Evolutionary conservation across 73 alveolate species (phyloP).

Genomic region (Paramecium primaurelia): DNA sequence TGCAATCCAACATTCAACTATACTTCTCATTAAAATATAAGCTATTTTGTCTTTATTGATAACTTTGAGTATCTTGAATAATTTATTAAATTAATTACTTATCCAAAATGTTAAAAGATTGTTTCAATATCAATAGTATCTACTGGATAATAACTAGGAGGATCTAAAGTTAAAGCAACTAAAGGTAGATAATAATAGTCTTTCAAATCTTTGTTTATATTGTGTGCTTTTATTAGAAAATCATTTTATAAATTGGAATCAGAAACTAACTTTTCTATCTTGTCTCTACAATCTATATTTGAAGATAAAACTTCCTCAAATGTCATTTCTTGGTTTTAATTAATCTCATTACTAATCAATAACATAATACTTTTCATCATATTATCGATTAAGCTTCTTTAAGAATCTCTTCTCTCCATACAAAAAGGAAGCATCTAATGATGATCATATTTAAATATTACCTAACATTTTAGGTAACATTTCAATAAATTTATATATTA

Average conservation of each 20-base stretch:
- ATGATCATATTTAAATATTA: not conserved
- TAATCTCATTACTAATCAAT: not conserved
- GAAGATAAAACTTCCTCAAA: not conserved
- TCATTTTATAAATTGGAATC: not conserved
- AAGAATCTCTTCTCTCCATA: slow-evolving; percentile 36
- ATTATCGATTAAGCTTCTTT: not conserved
- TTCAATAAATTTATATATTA: not conserved
- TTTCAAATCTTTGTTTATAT: not conserved
- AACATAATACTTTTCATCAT: not conserved
- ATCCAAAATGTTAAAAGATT: not conserved
- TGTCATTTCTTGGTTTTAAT: not conserved
- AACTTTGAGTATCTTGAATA: not conserved
- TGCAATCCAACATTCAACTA: slow-evolving; percentile 17
- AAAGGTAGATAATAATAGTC: slow-evolving; percentile 16
- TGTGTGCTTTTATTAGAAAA: not conserved
- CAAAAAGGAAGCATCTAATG: slow-evolving; percentile 22
- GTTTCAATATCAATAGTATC: slow-evolving; percentile 14
- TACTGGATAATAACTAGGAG: not conserved
- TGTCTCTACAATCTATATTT: not conserved
- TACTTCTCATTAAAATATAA: slow-evolving; percentile 2
- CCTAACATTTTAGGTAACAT: slow-evolving; percentile 45
- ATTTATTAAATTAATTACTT: not conserved
- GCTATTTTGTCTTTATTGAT: slow-evolving; percentile 20
- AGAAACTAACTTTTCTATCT: not conserved
- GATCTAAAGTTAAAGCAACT: not conserved